Evolutionary conservation across 805 yeast species (phyloP).

Genomic region (Candida coleopterorum): DNA sequence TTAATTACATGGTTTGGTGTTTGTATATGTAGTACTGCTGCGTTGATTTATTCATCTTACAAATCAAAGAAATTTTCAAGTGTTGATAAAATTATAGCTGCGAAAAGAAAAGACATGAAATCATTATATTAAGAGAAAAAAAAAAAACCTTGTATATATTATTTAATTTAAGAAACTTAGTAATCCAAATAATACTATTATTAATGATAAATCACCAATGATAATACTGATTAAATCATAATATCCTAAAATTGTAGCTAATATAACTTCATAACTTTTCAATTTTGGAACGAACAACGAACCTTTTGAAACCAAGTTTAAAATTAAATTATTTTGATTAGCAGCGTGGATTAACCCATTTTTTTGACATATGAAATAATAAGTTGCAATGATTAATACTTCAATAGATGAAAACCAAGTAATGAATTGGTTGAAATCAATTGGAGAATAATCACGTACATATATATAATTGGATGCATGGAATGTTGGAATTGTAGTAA

Average conservation of each 20-base stretch:
- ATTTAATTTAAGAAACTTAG: conserved; percentile 16
- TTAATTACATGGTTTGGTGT: conserved; percentile 94
- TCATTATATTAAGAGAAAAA: not conserved
- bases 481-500: conserved; percentile 11
- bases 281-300: conserved; percentile 33
- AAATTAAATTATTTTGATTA: conserved; percentile 22
- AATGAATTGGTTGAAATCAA: conserved; percentile 18
- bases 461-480: conserved; percentile 26
- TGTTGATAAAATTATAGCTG: conserved; percentile 38
- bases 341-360: conserved; percentile 19
- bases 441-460: conserved; percentile 11
- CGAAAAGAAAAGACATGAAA: conserved; percentile 35
- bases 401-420: conserved; percentile 28
- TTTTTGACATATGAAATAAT: conserved; percentile 24
- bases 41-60: conserved; percentile 41
- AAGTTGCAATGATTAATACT: conserved; percentile 28
- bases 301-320: conserved; percentile 27
- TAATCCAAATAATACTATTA: conserved; percentile 36
- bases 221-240: conserved; percentile 34
- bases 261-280: conserved; percentile 21
- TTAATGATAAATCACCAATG: conserved; percentile 32
- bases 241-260: conserved; percentile 27
- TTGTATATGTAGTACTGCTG: conserved; percentile 63
- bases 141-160: not conserved
- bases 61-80: conserved; percentile 26